Conservation (phyloP, 805 yeast species). For the Helenozyma rhizophorensis region DNA sequence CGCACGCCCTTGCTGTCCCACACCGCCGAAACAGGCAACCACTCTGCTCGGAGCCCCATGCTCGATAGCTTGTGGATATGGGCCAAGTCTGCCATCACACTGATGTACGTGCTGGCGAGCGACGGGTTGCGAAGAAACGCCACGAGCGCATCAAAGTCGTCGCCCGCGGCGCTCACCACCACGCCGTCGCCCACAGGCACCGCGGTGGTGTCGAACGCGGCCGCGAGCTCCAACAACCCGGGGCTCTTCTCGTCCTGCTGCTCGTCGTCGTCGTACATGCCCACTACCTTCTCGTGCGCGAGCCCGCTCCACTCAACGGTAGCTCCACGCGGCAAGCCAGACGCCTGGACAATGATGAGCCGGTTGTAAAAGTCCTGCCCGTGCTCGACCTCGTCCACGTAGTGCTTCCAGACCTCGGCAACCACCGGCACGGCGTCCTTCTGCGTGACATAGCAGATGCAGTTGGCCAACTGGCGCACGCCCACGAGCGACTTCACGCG, state of each 20-base stretch:
- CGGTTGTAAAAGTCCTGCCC: slow-evolving; percentile 18
- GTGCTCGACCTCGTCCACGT: slow-evolving; percentile 18
- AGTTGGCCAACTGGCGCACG: slow-evolving; percentile 39
- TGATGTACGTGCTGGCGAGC: slow-evolving; percentile 3
- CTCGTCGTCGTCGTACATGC: slow-evolving; percentile 39
- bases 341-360: slow-evolving; percentile 52
- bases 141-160: slow-evolving; percentile 5
- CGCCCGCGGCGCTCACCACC: slow-evolving; percentile 4
- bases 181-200: slow-evolving; percentile 4
- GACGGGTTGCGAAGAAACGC: slow-evolving; percentile 8
- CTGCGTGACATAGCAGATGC: slow-evolving; percentile 53
- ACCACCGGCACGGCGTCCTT: slow-evolving; percentile 24
- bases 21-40: slow-evolving; percentile 13
- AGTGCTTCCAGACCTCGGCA: slow-evolving; percentile 43
- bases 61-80: slow-evolving; percentile 8
- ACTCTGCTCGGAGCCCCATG: slow-evolving; percentile 13
- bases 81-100: slow-evolving; percentile 7
- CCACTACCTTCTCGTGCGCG: slow-evolving; percentile 36
- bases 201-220: slow-evolving; percentile 1
- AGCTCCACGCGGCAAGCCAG: slow-evolving; percentile 59
- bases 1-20: slow-evolving; percentile 10
- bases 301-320: slow-evolving; percentile 74
- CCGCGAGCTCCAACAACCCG: background rate
- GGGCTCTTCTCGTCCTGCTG: slow-evolving; percentile 2
- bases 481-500: slow-evolving; percentile 56